A percentile compares a stretch with the other conserved stretches of the same genome.
Conservation (phyloP, 768 basidiomycete species). For the Saitozyma sp. region DNA sequence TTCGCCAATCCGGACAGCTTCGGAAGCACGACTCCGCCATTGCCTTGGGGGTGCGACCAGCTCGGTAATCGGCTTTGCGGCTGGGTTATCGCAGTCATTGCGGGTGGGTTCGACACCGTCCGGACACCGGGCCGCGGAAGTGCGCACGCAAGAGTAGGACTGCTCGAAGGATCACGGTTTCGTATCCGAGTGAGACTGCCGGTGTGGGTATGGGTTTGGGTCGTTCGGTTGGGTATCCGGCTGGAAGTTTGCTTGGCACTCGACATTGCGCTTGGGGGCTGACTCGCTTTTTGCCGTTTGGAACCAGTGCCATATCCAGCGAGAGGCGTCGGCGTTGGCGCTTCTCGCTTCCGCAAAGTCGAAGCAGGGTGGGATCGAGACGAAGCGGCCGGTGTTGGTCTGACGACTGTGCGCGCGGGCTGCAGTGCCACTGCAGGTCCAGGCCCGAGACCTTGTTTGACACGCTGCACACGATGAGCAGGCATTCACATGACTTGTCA, state of each 20-base stretch:
- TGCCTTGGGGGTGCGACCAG: not conserved
- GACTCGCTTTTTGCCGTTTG: conserved; percentile 9
- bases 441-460: conserved; percentile 37
- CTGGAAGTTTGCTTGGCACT: not conserved
- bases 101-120: too few relatives aligned
- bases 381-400: conserved; percentile 14
- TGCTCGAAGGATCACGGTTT: not conserved
- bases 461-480: conserved; percentile 20
- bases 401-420: conserved; percentile 24
- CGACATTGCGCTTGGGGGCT: not conserved
- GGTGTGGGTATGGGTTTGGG: not conserved
- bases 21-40: not conserved
- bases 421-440: conserved; percentile 22
- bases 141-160: conserved; percentile 4
- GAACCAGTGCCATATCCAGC: conserved; percentile 5
- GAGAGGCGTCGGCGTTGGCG: conserved; percentile 46
- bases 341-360: conserved; percentile 28
- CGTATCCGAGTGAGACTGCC: conserved; percentile 1
- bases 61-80: not conserved
- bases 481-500: not conserved
- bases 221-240: not conserved
- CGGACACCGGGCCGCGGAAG: not conserved
- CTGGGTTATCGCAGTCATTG: not conserved
- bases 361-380: not conserved
- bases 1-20: conserved; percentile 10